These are phyloP conservation scores for Kodamaea sp. DNA, from an alignment of 1,139 yeast species.

Conservation along the genomic window DNA sequence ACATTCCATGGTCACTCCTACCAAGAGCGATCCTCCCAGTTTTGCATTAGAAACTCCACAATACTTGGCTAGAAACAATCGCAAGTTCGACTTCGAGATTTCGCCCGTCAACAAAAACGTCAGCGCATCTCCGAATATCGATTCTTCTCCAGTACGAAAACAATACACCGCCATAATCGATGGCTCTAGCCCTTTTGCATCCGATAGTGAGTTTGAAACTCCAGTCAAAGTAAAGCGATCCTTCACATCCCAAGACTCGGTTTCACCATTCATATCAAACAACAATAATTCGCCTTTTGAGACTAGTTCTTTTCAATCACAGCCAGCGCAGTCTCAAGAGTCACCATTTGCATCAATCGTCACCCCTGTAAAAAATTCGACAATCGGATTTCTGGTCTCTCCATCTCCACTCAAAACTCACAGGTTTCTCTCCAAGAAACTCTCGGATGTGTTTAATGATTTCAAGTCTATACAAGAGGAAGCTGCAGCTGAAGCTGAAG, in stretches of 20 bases:
- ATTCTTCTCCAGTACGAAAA: background rate
- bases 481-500: slow-evolving; percentile 13
- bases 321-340: slow-evolving; percentile 5
- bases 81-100: slow-evolving; percentile 21
- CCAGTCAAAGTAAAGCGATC: background rate
- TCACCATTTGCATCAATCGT: too few species aligned
- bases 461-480: slow-evolving; percentile 24
- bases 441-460: slow-evolving; percentile 35
- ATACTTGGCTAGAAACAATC: slow-evolving; percentile 29
- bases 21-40: slow-evolving; percentile 3
- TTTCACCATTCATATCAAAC: slow-evolving; percentile 3
- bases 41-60: slow-evolving; percentile 34
- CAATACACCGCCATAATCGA: background rate
- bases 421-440: slow-evolving; percentile 33
- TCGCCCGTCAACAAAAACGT: slow-evolving; percentile 5
- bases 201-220: background rate
- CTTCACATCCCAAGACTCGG: background rate
- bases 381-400: slow-evolving; percentile 36
- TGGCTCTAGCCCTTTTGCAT: background rate
- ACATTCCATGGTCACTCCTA: slow-evolving; percentile 8
- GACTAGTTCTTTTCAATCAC: slow-evolving; percentile 1
- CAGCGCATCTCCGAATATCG: slow-evolving; percentile 4
- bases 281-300: slow-evolving; percentile 1
- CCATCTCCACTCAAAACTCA: slow-evolving; percentile 49
- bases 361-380: slow-evolving; percentile 12